Evolutionary conservation across 371 early-diverging fungal species (phyloP), one percentile per base, ranked within the genome.

Genomic region (Entomophthora muscae): DNA sequence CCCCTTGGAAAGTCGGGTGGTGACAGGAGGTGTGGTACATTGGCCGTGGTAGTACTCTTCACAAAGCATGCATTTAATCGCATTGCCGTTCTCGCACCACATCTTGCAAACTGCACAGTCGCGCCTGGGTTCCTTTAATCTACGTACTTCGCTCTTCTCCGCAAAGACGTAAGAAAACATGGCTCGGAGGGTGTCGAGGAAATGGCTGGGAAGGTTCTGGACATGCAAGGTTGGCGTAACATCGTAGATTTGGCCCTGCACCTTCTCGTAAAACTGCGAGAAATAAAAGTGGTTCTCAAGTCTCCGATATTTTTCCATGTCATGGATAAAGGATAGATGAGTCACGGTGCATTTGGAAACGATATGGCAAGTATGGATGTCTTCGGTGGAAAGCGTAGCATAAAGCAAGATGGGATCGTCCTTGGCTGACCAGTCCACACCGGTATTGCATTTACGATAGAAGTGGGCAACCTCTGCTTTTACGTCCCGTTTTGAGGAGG

Each of bases 281-380:
- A 57, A 57, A 28, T 57, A 57, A 28, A 57, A 57, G 22, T 57
- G 57, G 22, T 57, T 57, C 22, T 57, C 57, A 7, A 57, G 29
- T 13, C 22, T 3, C 22, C 0, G 24, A 26, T 57, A 57, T 29
- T 13, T 28, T 13, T 57, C 29, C 7, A 22, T 57, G 22, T 57
- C 57, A 22, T 29, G 27, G 13, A 57, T 57, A 26, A 29, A 28
- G 22, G 17, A 10, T 7, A 57, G 28, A 57, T 57, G 57, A 28
- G 5, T 57, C 3, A 57, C 57, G 10, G 13, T 12, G 29, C 57
- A 57, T 57, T 57, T 57, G 29, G 28, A 23, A 10, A 57, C 22
- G 22, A 57, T 57, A 28, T 57, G 26, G 10, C 13, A 22, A 10
- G 31, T 57, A 57, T 57, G 12, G 27, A 57, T 57, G 5, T 28